Evolutionary conservation across 192 early-diverging fungal species (phyloP).

Genomic region (Coemansia sp.): DNA sequence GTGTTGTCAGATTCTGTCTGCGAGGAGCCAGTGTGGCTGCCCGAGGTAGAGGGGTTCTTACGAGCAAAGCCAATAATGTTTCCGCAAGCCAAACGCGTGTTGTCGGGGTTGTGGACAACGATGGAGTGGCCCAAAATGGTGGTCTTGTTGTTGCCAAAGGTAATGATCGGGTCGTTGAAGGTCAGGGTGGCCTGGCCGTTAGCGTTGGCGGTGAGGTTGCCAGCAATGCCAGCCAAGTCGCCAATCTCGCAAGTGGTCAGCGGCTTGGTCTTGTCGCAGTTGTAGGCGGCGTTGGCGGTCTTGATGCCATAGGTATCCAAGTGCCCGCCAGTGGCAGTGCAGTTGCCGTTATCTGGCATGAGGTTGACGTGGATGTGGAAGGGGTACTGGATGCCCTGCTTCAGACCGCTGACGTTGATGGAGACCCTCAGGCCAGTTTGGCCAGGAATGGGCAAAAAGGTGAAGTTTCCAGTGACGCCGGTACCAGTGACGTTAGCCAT

Average conservation of each 20-base stretch:
- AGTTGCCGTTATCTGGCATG: slow-evolving; percentile 50
- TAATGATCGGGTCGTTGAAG: slow-evolving; percentile 47
- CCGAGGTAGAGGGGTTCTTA: slow-evolving; percentile 13
- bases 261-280: slow-evolving; percentile 29
- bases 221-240: slow-evolving; percentile 61
- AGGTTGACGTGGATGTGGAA: slow-evolving; percentile 53
- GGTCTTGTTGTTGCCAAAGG: slow-evolving; percentile 43
- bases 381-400: slow-evolving; percentile 28
- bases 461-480: slow-evolving; percentile 19
- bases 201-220: slow-evolving; percentile 47
- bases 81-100: slow-evolving; percentile 59
- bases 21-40: slow-evolving; percentile 1
- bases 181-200: slow-evolving; percentile 20
- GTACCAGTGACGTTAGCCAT: slow-evolving; percentile 22
- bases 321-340: slow-evolving; percentile 55
- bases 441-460: slow-evolving; percentile 18
- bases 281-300: slow-evolving; percentile 29
- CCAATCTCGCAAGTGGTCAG: slow-evolving; percentile 58
- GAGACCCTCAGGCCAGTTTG: slow-evolving; percentile 30
- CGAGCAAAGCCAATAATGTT: slow-evolving; percentile 53
- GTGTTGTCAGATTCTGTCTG: not conserved
- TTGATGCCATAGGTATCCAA: slow-evolving; percentile 38
- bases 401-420: slow-evolving; percentile 38
- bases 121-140: slow-evolving; percentile 60
- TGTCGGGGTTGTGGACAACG: slow-evolving; percentile 60